A percentile compares a stretch with the other conserved stretches of the same genome.
Evolutionary conservation across 2,329 filamentous ascomycete species (phyloP).

Genomic region (Arthrobotrys pseudoclavata): DNA sequence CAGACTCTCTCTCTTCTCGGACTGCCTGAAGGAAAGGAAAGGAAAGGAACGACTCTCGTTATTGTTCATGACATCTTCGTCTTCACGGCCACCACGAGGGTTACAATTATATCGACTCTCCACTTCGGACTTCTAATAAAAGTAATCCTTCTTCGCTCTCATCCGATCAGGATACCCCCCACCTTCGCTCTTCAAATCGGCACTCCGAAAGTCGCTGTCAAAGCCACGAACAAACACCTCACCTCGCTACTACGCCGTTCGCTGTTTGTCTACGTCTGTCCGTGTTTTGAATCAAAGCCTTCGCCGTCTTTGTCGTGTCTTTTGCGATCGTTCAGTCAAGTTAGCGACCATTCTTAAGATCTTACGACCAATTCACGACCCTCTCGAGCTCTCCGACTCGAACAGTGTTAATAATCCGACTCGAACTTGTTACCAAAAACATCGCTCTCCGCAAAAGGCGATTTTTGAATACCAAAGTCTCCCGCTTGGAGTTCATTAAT

Average conservation of each 20-base stretch:
- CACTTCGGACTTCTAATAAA: slow-evolving; percentile 13
- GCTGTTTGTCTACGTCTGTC: background rate
- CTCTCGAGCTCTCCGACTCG: background rate
- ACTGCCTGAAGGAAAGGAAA: background rate
- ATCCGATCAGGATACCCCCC: slow-evolving; percentile 1
- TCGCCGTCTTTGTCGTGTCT: slow-evolving; percentile 4
- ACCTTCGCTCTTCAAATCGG: slow-evolving; percentile 12
- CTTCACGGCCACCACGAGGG: background rate
- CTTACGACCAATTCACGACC: slow-evolving; percentile 29
- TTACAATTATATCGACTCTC: background rate
- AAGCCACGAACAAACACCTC: slow-evolving; percentile 8
- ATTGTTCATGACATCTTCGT: slow-evolving; percentile 10
- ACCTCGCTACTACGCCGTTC: background rate
- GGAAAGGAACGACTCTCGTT: background rate
- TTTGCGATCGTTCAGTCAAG: slow-evolving; percentile 26
- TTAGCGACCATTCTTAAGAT: background rate
- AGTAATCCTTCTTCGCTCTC: slow-evolving; percentile 26
- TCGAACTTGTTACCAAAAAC: slow-evolving; percentile 1
- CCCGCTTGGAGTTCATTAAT: slow-evolving; percentile 16
- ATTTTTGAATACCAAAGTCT: slow-evolving; percentile 20
- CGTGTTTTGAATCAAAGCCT: background rate
- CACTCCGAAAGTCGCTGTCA: background rate
- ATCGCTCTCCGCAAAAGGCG: slow-evolving; percentile 15
- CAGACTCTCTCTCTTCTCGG: background rate
- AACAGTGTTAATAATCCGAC: background rate